Evolutionary conservation across 345 rosid genomes (phyloP).

Genomic region (Alliaria petiolata): DNA sequence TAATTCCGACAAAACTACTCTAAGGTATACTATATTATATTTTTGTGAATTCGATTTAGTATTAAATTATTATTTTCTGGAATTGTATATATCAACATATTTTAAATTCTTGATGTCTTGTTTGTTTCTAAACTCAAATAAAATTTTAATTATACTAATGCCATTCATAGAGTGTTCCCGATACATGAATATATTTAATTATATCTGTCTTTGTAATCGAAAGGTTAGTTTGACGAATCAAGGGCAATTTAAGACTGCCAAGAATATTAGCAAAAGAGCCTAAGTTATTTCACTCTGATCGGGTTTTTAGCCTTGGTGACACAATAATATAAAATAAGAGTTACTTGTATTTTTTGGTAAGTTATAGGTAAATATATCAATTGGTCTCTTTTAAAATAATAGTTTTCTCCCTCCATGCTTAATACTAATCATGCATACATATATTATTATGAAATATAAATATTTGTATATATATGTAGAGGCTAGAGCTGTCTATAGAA

Average conservation of each 20-base stretch:
- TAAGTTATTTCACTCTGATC: background rate
- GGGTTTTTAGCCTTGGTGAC: background rate
- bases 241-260: background rate
- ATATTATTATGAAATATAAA: background rate
- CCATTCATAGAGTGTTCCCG: constrained; percentile 14
- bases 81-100: background rate
- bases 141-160: background rate
- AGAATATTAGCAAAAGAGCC: background rate
- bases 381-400: background rate
- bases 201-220: background rate
- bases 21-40: constrained; percentile 12
- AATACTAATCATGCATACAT: background rate
- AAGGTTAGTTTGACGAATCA: constrained; percentile 6
- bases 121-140: constrained; percentile 18
- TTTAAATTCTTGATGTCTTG: constrained; percentile 15
- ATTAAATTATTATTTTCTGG: constrained; percentile 9
- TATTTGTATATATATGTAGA: background rate
- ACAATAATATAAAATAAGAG: background rate
- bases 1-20: constrained; percentile 37
- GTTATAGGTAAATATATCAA: background rate
- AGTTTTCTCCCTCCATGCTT: background rate
- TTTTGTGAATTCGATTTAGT: constrained; percentile 20
- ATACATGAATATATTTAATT: background rate
- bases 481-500: constrained; percentile 20
- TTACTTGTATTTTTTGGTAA: background rate